Evolutionary conservation across 192 early-diverging fungal species (phyloP), one percentile per base, ranked within the genome.

Genomic region (Backusella mclennaniae): DNA sequence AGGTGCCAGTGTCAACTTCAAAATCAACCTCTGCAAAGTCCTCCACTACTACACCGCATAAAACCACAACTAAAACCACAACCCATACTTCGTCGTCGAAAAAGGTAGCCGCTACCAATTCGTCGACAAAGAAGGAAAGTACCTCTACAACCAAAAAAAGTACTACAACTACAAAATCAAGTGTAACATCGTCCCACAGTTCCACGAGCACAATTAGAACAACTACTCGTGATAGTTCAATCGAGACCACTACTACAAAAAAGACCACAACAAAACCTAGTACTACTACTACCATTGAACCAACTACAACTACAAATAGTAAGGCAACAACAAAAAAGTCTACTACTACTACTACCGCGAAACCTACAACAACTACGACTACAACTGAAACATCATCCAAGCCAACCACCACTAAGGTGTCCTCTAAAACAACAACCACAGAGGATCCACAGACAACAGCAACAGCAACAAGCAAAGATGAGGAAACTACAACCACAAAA

Each of bases 211-310:
- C 56, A 63, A 63, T 63, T 63, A 63, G 56, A 63, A 12, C 56
- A 63, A 63, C 56, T 63, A 63, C 56, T 63, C 56, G 56, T 63
- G 56, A 63, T 63, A 63, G 56, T n/a, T 26, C 56, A 63, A 63
- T 63, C 56, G 56, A 63, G 56, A 63, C 56, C 56, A 29, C 56
- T 29, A 63, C 23, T 23, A 63, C 23, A 63, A 63, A 63, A 63
- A 63, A 63, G 56, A 15, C 56, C 56, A 63, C 23, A 6, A 63
- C 23, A 29, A 63, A 63, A 63, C 56, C 56, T 63, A 63, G 56
- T 63, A 63, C 56, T 29, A 63, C 56, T 59, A 59, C 56, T 14
- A 59, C 53, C 3, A 9, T 26, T 59, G 19, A 59, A 59, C 56
- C 56, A 59, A 59, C 23, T 12, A 26, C 56, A 29, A 59, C 52